Evolutionary conservation across 129 eudicot genomes (phyloP), one percentile per base, ranked within the genome.

Genomic region (Dittrichia graveolens): DNA sequence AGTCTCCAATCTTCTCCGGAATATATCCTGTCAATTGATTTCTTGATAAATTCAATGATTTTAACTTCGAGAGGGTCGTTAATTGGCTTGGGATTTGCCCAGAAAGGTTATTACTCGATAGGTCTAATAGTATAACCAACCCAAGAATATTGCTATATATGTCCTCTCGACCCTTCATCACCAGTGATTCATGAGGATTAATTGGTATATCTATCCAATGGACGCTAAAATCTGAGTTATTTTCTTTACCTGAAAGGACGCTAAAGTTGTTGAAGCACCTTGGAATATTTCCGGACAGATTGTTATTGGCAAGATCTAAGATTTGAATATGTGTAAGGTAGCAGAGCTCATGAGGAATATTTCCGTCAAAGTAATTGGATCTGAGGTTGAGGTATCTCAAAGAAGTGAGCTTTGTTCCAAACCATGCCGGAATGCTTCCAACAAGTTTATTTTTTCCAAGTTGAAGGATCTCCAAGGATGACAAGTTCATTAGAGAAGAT

Each of bases 261-360:
- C 41, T 57, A 18, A 24, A 59, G 43, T 59, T 59, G 43, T 12
- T 59, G 44, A 59, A 34, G 65, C 65, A 59, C 13, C 43, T 59
- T 59, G 65, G 65, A 11, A 59, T 59, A 13, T 35, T 55, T 35
- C 85, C 81, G 0, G 65, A 71, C 5, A 81, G 9, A 15, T 59
- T 59, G 3, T 55, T 55, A 8, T 16, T 5, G 2, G 61, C 8
- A 24, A 55, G 39, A 15, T 55, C 81, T 42, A 77, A 60, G 5
- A 82, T 67, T 6, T 72, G 82, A 44, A 82, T 49, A 5, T 15
- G 13, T 4, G 19, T 44, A 34, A 72, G 79, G 8, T 34, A 9
- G 61, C 82, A 82, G 1, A 82, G 71, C 16, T 78, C 81, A 7
- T 18, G n/a, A 40, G 82, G 76, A 54, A 77, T 49, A 24, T 40